Evolutionary conservation across 768 basidiomycete species (phyloP).

Genomic region (Tulasnella calospora): DNA sequence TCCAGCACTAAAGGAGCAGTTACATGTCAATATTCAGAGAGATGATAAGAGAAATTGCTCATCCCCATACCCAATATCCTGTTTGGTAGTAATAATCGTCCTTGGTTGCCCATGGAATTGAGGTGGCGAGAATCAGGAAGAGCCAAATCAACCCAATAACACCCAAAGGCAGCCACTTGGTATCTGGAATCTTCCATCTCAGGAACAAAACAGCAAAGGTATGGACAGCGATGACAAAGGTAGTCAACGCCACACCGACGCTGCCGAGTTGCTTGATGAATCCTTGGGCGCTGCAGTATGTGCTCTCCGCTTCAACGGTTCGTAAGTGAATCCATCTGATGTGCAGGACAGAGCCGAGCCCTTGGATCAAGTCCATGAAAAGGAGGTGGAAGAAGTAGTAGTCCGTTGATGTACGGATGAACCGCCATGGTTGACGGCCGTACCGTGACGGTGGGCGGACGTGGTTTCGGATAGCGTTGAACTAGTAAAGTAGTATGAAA

Average conservation of each 20-base stretch:
- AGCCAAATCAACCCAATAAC: slow-evolving; percentile 42
- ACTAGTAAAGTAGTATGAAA: background rate
- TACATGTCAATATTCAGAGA: background rate
- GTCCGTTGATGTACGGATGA: slow-evolving; percentile 31
- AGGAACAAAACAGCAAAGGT: slow-evolving; percentile 43
- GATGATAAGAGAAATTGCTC: background rate
- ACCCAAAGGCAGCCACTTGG: slow-evolving; percentile 36
- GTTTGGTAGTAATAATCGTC: background rate
- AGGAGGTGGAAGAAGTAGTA: slow-evolving; percentile 35
- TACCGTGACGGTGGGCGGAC: background rate
- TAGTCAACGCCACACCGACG: background rate
- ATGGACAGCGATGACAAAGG: slow-evolving; percentile 29
- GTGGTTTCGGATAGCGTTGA: background rate
- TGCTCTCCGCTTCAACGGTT: slow-evolving; percentile 33
- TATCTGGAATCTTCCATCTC: slow-evolving; percentile 33
- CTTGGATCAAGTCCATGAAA: slow-evolving; percentile 34
- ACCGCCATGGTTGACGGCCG: background rate
- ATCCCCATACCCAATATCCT: background rate
- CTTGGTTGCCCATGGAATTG: background rate
- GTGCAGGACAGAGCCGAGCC: slow-evolving; percentile 39
- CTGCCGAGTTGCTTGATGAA: slow-evolving; percentile 13
- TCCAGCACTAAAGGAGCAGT: slow-evolving; percentile 46
- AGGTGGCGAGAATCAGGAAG: slow-evolving; percentile 36
- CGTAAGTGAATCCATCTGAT: slow-evolving; percentile 38
- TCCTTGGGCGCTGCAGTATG: slow-evolving; percentile 40